Evolutionary conservation across 2,329 filamentous ascomycete species (phyloP).

Genomic region (Graphilbum fragrans): DNA sequence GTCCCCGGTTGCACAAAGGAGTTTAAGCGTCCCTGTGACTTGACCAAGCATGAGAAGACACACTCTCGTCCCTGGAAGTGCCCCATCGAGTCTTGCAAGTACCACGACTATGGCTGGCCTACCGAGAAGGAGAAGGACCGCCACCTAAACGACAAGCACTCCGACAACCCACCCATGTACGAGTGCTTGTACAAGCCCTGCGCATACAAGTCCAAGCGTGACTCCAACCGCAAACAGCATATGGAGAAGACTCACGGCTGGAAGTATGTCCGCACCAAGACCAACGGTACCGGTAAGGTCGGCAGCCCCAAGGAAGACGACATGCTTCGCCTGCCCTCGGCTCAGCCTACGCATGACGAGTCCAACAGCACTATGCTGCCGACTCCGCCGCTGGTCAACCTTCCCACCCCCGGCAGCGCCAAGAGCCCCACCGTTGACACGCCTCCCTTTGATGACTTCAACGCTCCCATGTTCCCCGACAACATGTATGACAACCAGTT

Average conservation of each 20-base stretch:
- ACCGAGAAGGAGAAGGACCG: constrained; percentile 97
- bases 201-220: constrained; percentile 87
- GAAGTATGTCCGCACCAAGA: constrained; percentile 86
- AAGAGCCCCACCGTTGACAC: constrained; percentile 43
- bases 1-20: constrained; percentile 72
- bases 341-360: constrained; percentile 8
- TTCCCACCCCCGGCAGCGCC: constrained; percentile 51
- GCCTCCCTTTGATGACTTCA: constrained; percentile 37
- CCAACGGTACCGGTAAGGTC: constrained; percentile 45
- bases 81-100: constrained; percentile 70
- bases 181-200: constrained; percentile 75
- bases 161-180: constrained; percentile 63
- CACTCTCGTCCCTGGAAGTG: constrained; percentile 97
- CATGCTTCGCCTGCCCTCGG: not conserved
- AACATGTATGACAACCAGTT: constrained; percentile 40
- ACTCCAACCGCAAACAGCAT: constrained; percentile 96
- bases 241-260: constrained; percentile 96
- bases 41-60: constrained; percentile 97
- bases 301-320: not conserved
- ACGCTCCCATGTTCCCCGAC: constrained; percentile 19
- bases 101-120: constrained; percentile 81
- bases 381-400: constrained; percentile 47
- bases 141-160: constrained; percentile 95
- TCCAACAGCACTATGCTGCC: constrained; percentile 32
- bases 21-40: constrained; percentile 93